phyloP scores from a whole-genome alignment of 192 early-diverging fungal species.

The Umbelopsis vinacea region DNA sequence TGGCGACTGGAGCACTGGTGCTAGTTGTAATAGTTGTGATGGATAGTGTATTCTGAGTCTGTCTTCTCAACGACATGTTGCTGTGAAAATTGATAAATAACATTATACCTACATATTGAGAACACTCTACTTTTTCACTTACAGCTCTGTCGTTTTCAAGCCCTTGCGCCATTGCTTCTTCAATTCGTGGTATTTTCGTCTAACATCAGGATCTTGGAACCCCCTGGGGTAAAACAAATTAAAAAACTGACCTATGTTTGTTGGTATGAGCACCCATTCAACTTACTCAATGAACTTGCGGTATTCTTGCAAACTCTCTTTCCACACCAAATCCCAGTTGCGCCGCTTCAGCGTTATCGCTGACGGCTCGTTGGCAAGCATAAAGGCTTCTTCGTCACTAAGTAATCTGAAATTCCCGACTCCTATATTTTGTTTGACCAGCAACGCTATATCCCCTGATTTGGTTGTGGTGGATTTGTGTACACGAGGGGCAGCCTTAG shows the following conservation, averaged over 20 bases:
- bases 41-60: background rate
- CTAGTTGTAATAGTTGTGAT: background rate
- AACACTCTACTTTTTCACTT: background rate
- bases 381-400: conserved; percentile 9
- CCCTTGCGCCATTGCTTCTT: conserved; percentile 38
- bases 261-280: background rate
- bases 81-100: background rate
- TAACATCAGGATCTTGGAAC: conserved; percentile 21
- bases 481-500: background rate
- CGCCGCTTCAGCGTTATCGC: background rate
- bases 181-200: conserved; percentile 23
- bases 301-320: conserved; percentile 26
- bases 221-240: conserved; percentile 18
- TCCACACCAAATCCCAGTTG: conserved; percentile 35
- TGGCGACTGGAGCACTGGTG: background rate
- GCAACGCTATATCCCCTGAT: background rate
- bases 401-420: conserved; percentile 8
- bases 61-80: background rate
- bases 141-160: conserved; percentile 38
- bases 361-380: background rate
- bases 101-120: too few species aligned
- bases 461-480: conserved; percentile 6
- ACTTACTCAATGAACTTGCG: conserved; percentile 35
- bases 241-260: background rate
- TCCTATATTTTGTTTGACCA: conserved; percentile 17